Conservation (phyloP, 495 filamentous ascomycete species). For the Trichodelitschia bisporula region DNA sequence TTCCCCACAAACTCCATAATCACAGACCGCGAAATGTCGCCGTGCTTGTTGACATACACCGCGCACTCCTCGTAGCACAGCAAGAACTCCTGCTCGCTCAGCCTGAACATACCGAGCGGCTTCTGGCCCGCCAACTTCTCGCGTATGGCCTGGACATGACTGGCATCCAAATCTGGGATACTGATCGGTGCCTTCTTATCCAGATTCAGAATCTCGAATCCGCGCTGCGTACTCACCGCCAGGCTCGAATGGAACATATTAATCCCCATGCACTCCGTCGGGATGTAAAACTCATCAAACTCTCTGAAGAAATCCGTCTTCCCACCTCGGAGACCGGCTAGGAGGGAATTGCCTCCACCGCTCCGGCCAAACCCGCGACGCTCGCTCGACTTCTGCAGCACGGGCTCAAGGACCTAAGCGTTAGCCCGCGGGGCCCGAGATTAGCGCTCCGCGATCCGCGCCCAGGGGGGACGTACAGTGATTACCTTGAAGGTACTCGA, state of each 20-base stretch:
- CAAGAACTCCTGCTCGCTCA: conserved; percentile 79
- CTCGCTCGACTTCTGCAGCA: conserved; percentile 67
- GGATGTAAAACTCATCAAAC: conserved; percentile 97
- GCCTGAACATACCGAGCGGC: conserved; percentile 87
- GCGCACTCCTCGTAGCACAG: conserved; percentile 88
- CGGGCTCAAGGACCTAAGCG: conserved; percentile 69
- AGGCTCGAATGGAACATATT: conserved; percentile 89
- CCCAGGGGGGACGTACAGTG: neutral
- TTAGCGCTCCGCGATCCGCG: neutral
- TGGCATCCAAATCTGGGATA: conserved; percentile 59
- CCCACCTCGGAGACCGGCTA: conserved; percentile 33
- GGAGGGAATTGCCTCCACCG: no score
- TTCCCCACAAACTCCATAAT: conserved; percentile 96
- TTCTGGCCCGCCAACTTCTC: conserved; percentile 51
- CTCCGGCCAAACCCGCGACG: no score
- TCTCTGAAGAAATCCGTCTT: conserved; percentile 91
- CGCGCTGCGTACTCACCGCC: conserved; percentile 67
- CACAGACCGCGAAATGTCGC: conserved; percentile 72
- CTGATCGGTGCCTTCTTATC: conserved; percentile 88
- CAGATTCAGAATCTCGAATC: conserved; percentile 89
- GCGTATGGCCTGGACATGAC: conserved; percentile 57
- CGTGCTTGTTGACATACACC: conserved; percentile 95
- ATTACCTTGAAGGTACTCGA: conserved; percentile 69
- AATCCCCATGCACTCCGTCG: conserved; percentile 81
- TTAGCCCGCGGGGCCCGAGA: no score